Evolutionary conservation across 176 grass and related monocot genomes (phyloP), one percentile per base, ranked within the genome.

Genomic region (Tillandsia leiboldiana): DNA sequence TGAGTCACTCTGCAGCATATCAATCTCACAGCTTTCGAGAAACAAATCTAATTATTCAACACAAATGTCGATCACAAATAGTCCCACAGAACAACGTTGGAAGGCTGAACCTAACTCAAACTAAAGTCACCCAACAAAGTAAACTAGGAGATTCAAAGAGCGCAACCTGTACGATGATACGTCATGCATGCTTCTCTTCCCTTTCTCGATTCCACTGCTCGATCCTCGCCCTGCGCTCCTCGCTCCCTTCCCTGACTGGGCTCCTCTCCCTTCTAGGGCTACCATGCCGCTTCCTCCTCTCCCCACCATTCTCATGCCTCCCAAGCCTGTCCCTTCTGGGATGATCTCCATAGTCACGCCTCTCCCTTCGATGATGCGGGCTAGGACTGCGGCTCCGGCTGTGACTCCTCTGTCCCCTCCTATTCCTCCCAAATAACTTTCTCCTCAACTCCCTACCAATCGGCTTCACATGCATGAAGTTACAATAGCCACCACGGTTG

Each of bases 401-500:
- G 51, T 29, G 9, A 63, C 59, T 74, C 57, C 69, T 28, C 57
- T 53, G 70, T 13, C 28, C 27, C 10, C 73, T 53, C 11, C 26
- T 50, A 10, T 58, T 56, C 12, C 27, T 50, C 11, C 73, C 64
- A 68, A 76, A 76, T 11, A 68, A n/a, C 10, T 68, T 76, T 51
- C 73, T 67, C 28, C 64, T 27, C 9, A 76, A 51, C 15, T 68
- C 73, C 28, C 73, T 67, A 68, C 73, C 10, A 14, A 67, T 76
- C 64, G 66, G 63, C 11, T 76, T 76, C 14, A 76, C 64, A 58
- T 76, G 73, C 73, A 76, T 76, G 51, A 68, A 76, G 52, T 76
- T 76, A 50, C 63, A 76, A 14, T 68, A 76, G 1, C 73, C 73
- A 48, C 73, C 73, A 48, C 64, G 64, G 15, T 76, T 76, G 51